Conservation (phyloP, 78 protist species). For the Guillardia theta region DNA sequence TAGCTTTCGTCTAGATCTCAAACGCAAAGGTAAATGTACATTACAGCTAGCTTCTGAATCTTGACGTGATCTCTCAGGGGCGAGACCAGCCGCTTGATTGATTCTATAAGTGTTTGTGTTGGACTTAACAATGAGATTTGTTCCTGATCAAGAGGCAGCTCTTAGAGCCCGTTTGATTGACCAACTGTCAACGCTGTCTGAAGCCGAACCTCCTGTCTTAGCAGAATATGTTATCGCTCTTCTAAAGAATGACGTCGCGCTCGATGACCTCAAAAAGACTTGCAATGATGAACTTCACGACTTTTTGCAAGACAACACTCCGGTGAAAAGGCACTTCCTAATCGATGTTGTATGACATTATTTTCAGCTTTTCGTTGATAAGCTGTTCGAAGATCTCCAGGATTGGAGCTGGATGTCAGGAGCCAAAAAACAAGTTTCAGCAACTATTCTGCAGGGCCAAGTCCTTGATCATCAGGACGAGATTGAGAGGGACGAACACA, state of each 20-base stretch:
- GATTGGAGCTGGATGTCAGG: background rate
- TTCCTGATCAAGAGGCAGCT: background rate
- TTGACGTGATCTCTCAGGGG: too few species aligned
- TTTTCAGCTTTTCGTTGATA: background rate
- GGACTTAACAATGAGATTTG: background rate
- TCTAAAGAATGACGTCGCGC: background rate
- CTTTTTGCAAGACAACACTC: background rate
- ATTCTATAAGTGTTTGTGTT: too few species aligned
- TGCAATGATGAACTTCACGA: background rate
- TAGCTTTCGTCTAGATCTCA: too few species aligned
- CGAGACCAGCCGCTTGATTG: too few species aligned
- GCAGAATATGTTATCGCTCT: slow-evolving; percentile 40
- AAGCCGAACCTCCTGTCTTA: slow-evolving; percentile 15
- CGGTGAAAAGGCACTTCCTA: background rate
- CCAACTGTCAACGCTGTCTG: background rate
- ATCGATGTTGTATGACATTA: too few species aligned
- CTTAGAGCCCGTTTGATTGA: background rate
- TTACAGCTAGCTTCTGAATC: too few species aligned
- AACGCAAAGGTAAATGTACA: too few species aligned
- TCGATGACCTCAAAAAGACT: background rate
- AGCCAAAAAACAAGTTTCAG: background rate
- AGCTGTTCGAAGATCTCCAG: background rate
- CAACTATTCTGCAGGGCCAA: background rate
- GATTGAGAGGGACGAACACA: too few species aligned
- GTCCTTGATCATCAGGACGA: too few species aligned